phyloP scores from a whole-genome alignment of 257 asterid species.

The Striga asiatica region DNA sequence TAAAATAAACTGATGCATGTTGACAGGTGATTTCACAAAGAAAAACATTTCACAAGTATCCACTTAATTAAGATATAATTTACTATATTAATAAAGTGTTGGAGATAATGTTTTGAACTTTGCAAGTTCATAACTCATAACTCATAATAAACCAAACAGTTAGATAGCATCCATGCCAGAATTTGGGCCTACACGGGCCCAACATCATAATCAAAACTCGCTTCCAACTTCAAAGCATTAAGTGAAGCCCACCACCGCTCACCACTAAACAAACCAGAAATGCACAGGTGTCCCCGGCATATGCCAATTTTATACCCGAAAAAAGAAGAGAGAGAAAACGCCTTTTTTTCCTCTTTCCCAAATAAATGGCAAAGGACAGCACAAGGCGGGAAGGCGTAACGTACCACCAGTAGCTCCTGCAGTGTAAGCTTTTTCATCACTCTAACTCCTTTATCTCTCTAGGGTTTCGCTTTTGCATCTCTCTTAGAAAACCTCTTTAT shows the following conservation, averaged over 20 bases:
- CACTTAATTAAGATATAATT: too few relatives aligned
- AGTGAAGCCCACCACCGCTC: background rate
- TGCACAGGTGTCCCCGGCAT: constrained; percentile 11
- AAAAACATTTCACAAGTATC: too few relatives aligned
- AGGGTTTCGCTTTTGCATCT: constrained; percentile 28
- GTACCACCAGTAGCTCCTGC: constrained; percentile 12
- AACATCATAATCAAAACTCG: too few relatives aligned
- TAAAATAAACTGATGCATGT: too few relatives aligned
- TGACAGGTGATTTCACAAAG: too few relatives aligned
- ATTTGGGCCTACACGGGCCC: too few relatives aligned
- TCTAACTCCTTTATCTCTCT: constrained; percentile 25
- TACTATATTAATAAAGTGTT: too few relatives aligned
- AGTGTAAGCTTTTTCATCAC: constrained; percentile 17
- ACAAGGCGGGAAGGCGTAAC: constrained; percentile 22
- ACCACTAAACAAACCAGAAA: background rate
- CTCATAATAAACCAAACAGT: too few relatives aligned
- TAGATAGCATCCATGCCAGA: too few relatives aligned
- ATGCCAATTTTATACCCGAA: background rate
- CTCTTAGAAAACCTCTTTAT: constrained; percentile 23
- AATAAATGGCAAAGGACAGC: background rate
- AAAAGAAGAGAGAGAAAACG: background rate
- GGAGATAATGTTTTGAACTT: too few relatives aligned
- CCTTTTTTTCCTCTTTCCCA: background rate
- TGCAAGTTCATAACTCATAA: too few relatives aligned
- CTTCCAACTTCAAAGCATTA: too few relatives aligned